Base-by-base conservation (phyloP, 805 yeast genomes). In the Saccharomyces jurei region DNA sequence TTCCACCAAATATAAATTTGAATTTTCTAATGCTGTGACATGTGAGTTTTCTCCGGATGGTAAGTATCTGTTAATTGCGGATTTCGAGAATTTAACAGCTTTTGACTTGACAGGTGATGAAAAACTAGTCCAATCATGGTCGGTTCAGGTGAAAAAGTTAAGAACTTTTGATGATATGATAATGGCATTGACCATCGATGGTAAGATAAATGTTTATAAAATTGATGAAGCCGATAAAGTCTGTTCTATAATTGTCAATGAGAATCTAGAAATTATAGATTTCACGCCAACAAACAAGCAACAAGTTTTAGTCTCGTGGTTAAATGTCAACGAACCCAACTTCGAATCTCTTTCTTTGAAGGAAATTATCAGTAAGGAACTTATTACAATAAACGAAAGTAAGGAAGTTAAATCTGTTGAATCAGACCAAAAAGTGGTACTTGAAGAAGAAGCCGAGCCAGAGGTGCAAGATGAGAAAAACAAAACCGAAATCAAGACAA, bases 271-370 rank as follows among this genome's bases (percentile, higher is more conserved):
- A 30, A 64, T 70, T 21, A 55, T 65, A 6, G 68, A 66, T 47
- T 64, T 66, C 41, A 55, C 57, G 26, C 52, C 54, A 30, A 32
- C 61, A 3, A 55, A 58, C 9, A 51, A 55, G 13, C 44, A 36
- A 36, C 22, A 36, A 17, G 48, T 71, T 2, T 56, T 73, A 32
- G 51, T 73, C 3, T 69, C 76, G 14, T 74, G 75, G 74, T 59
- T 67, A 21, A 67, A 66, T 53, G 75, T 69, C 1, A 66, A 74
- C 50, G 77, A 72, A 54, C 77, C 77, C 41, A 69, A 66, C 52
- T 72, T 75, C 52, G 65, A 67, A 52, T 30, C 62, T 1, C 57
- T 70, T 28, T 54, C 66, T 26, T 48, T 63, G n/a, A 56, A 56
- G 10, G 60, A 63, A 31, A 57, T 65, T 11, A 46, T 49, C 4